A percentile compares a stretch with the other conserved stretches of the same genome.
phyloP scores from a whole-genome alignment of 305 asterid species.

The Fraxinus sp. region DNA sequence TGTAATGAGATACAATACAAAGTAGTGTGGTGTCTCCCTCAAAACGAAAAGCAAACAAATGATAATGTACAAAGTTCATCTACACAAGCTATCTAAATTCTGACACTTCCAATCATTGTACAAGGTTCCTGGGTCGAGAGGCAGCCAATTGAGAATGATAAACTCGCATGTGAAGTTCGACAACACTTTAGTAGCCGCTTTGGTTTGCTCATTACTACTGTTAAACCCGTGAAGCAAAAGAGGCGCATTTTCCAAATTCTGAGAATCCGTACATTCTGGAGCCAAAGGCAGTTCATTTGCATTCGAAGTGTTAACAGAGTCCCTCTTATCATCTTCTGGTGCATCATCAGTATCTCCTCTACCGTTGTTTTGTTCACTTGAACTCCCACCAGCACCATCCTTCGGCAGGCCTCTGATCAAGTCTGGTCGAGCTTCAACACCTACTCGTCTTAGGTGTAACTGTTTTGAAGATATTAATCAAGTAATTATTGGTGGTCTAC shows the following conservation, averaged over 20 bases:
- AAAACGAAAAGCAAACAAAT: conserved; percentile 16
- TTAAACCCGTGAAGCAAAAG: conserved; percentile 25
- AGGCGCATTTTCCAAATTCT: conserved; percentile 36
- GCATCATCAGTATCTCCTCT: conserved; percentile 41
- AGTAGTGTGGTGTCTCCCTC: neutral
- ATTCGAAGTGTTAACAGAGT: conserved; percentile 32
- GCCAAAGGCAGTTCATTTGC: conserved; percentile 48
- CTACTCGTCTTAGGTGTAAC: conserved; percentile 91
- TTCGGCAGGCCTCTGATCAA: conserved; percentile 41
- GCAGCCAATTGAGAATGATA: conserved; percentile 26
- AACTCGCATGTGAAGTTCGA: conserved; percentile 18
- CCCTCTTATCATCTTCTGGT: conserved; percentile 42
- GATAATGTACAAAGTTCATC: conserved; percentile 41
- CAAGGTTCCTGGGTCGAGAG: conserved; percentile 34
- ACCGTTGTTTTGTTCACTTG: conserved; percentile 53
- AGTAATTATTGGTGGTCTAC: neutral
- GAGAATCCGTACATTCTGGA: conserved; percentile 48
- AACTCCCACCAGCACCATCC: conserved; percentile 63
- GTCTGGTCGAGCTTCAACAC: conserved; percentile 77
- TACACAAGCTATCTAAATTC: conserved; percentile 9
- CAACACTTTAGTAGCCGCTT: conserved; percentile 24
- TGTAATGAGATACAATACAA: neutral
- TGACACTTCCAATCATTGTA: conserved; percentile 37
- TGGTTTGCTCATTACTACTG: conserved; percentile 24
- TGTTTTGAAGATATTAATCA: conserved; percentile 30